Percentiles rank a stretch among this genome's conserved stretches.
phyloP scores from a whole-genome alignment of 2,329 filamentous ascomycete species.

The Verticillium nonalfalfae region DNA sequence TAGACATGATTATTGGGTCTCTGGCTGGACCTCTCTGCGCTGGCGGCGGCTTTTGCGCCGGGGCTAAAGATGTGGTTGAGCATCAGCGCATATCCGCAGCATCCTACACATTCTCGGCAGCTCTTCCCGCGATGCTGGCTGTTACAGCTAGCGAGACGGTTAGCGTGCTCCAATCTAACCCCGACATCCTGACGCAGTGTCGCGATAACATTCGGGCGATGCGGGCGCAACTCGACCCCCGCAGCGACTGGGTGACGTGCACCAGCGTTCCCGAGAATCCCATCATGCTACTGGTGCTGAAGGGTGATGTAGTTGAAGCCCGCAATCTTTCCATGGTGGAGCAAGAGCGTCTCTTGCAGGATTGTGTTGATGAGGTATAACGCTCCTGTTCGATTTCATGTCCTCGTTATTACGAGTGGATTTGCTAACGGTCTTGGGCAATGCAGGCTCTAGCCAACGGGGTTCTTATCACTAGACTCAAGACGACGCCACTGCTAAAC shows the following conservation, averaged over 20 bases:
- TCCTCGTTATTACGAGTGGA: neutral
- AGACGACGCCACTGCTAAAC: slow-evolving; percentile 62
- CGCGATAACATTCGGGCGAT: slow-evolving; percentile 84
- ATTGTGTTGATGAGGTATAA: slow-evolving; percentile 91
- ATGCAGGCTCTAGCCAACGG: slow-evolving; percentile 73
- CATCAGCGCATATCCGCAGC: slow-evolving; percentile 92
- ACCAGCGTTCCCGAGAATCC: slow-evolving; percentile 81
- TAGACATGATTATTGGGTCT: slow-evolving; percentile 96
- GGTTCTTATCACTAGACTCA: slow-evolving; percentile 82
- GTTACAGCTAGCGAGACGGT: slow-evolving; percentile 95
- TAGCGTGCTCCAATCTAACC: slow-evolving; percentile 76
- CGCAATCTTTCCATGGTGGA: slow-evolving; percentile 65
- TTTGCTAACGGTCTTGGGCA: neutral
- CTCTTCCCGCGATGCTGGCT: slow-evolving; percentile 85
- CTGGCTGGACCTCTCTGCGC: slow-evolving; percentile 85
- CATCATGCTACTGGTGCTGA: slow-evolving; percentile 75
- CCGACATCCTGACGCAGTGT: slow-evolving; percentile 71
- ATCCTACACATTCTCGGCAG: slow-evolving; percentile 93
- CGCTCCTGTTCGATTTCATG: neutral
- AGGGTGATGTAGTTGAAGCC: slow-evolving; percentile 70
- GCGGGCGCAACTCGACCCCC: slow-evolving; percentile 80
- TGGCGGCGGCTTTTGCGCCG: slow-evolving; percentile 93
- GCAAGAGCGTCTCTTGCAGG: slow-evolving; percentile 78
- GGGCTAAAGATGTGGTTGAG: slow-evolving; percentile 83
- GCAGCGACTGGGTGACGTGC: slow-evolving; percentile 87